phyloP scores from a whole-genome alignment of 176 grass and related monocot genomes.

The Zoysia japonica region DNA sequence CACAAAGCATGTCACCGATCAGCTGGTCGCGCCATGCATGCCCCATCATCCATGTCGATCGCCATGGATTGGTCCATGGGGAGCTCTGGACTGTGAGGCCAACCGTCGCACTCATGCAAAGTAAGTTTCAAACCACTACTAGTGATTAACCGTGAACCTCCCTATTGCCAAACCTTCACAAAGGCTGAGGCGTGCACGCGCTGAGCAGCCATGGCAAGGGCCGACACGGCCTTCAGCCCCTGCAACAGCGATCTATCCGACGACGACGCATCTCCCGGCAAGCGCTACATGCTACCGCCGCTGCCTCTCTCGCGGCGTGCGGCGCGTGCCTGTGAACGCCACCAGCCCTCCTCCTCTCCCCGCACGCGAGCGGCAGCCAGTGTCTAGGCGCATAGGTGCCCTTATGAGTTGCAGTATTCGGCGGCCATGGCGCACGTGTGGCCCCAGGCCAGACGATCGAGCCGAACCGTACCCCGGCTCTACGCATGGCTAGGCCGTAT shows the following conservation, averaged over 20 bases:
- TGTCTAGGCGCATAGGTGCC: not conserved
- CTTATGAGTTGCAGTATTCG: conserved; percentile 15
- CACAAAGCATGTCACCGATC: conserved; percentile 30
- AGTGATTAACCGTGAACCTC: not conserved
- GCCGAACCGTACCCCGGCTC: not conserved
- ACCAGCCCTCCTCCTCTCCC: not conserved
- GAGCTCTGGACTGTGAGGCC: not conserved
- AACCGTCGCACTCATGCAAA: not conserved
- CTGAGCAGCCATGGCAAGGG: too few species aligned
- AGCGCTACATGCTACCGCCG: not conserved
- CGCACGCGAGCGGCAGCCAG: not conserved
- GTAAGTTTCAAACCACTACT: not conserved
- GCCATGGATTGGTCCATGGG: not conserved
- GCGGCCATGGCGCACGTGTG: conserved; percentile 35
- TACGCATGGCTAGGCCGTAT: too few species aligned
- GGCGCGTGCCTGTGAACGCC: not conserved
- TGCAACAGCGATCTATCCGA: too few species aligned
- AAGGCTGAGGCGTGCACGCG: too few species aligned
- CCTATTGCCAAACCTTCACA: not conserved
- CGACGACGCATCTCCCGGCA: not conserved
- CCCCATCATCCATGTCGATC: not conserved
- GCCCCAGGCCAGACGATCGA: conserved; percentile 4
- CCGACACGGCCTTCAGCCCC: too few species aligned
- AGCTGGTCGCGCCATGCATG: not conserved
- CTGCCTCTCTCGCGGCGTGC: not conserved